phyloP scores from a whole-genome alignment of 1,139 yeast genomes.

The Pichia sp. region DNA sequence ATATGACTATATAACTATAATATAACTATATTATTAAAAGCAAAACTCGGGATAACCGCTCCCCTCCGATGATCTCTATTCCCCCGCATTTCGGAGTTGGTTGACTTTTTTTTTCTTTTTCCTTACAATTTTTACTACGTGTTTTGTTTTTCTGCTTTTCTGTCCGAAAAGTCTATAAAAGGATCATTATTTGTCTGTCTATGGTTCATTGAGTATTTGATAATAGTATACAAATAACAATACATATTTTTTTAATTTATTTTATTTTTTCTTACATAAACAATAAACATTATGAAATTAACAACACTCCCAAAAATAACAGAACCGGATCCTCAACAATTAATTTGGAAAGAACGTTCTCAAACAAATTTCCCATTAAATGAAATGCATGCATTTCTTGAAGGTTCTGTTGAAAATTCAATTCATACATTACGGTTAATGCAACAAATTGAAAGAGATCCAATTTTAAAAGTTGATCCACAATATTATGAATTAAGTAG shows the following conservation, averaged over 20 bases:
- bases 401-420: slow-evolving; percentile 37
- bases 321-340: slow-evolving; percentile 36
- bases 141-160: no score
- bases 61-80: not conserved
- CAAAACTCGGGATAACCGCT: not conserved
- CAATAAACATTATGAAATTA: slow-evolving; percentile 10
- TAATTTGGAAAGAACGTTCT: slow-evolving; percentile 35
- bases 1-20: no score
- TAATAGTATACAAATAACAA: no score
- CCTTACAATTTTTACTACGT: no score
- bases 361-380: slow-evolving; percentile 36
- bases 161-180: not conserved
- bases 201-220: no score
- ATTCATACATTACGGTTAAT: slow-evolving; percentile 32
- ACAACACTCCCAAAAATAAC: slow-evolving; percentile 18
- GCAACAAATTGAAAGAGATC: slow-evolving; percentile 48
- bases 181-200: not conserved
- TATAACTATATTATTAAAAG: no score
- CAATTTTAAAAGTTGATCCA: slow-evolving; percentile 36
- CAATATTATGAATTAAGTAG: slow-evolving; percentile 37
- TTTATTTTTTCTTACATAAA: not conserved
- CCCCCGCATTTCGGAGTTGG: slow-evolving; percentile 2
- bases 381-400: slow-evolving; percentile 43
- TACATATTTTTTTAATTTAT: not conserved
- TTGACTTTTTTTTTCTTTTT: not conserved